These are phyloP conservation scores for Senna siamea DNA, from an alignment of 306 rosid genomes.

Conservation along the genomic window DNA sequence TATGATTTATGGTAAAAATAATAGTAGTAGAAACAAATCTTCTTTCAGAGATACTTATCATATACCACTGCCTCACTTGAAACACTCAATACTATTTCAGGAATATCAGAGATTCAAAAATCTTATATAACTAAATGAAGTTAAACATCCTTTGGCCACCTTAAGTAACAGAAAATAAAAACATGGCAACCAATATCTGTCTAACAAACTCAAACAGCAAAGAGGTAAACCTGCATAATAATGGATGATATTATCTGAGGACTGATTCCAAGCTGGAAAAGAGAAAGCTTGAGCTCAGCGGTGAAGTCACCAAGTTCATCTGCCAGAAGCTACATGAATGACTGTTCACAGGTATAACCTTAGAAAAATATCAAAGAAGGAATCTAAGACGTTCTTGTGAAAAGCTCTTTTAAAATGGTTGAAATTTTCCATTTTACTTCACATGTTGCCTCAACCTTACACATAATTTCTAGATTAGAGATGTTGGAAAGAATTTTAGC, in stretches of 20 bases:
- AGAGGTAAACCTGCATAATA: conserved; percentile 84
- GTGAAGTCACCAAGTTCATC: conserved; percentile 94
- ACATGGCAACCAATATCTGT: conserved; percentile 2
- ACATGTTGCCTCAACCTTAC: conserved; percentile 15
- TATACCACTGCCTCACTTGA: background rate
- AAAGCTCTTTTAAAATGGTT: background rate
- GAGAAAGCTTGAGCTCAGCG: conserved; percentile 86
- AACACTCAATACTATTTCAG: background rate
- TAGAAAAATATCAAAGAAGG: conserved; percentile 29
- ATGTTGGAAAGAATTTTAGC: background rate
- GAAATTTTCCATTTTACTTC: conserved; percentile 25
- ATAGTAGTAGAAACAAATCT: conserved; percentile 10
- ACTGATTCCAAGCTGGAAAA: conserved; percentile 98
- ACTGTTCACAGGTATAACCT: conserved; percentile 43
- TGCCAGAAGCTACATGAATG: conserved; percentile 62
- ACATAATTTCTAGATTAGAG: conserved; percentile 13
- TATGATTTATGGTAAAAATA: conserved; percentile 11
- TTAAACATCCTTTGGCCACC: conserved; percentile 31
- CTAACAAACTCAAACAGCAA: conserved; percentile 21
- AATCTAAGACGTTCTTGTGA: conserved; percentile 14
- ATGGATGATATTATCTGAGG: conserved; percentile 97
- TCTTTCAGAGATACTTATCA: conserved; percentile 16
- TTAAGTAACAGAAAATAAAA: conserved; percentile 29
- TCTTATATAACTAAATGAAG: conserved; percentile 15
- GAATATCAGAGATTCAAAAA: conserved; percentile 11